phyloP scores from a whole-genome alignment of 2,329 filamentous ascomycete genomes.

The Fusarium pseudonygamai region DNA sequence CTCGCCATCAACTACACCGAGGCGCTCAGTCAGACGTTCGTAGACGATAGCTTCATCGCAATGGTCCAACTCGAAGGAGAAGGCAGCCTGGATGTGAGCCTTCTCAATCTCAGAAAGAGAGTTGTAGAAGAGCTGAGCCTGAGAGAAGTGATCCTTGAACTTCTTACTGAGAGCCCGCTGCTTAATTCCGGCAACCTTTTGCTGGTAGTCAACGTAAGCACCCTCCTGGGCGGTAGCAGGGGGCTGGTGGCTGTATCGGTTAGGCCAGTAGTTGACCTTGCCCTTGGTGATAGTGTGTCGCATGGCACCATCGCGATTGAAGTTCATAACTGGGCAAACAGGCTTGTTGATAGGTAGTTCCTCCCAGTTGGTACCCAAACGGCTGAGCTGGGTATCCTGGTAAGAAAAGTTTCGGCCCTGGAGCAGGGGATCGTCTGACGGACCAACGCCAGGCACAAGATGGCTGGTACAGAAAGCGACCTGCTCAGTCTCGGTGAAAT shows the following conservation, averaged over 20 bases:
- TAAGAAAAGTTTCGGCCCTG: slow-evolving; percentile 79
- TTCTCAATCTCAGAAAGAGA: slow-evolving; percentile 75
- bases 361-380: slow-evolving; percentile 79
- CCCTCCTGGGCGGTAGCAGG: slow-evolving; percentile 71
- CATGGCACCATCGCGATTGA: slow-evolving; percentile 78
- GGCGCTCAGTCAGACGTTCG: slow-evolving; percentile 71
- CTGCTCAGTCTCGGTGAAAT: slow-evolving; percentile 84
- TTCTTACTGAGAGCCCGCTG: slow-evolving; percentile 73
- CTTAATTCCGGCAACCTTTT: slow-evolving; percentile 76
- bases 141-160: slow-evolving; percentile 80
- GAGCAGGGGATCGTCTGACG: slow-evolving; percentile 77
- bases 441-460: slow-evolving; percentile 80
- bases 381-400: slow-evolving; percentile 73
- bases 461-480: slow-evolving; percentile 84
- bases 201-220: slow-evolving; percentile 72
- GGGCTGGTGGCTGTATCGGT: slow-evolving; percentile 69
- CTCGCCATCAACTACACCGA: slow-evolving; percentile 76
- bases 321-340: slow-evolving; percentile 78
- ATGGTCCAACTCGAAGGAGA: slow-evolving; percentile 82
- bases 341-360: slow-evolving; percentile 82
- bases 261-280: slow-evolving; percentile 73
- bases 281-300: slow-evolving; percentile 77
- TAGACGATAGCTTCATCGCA: slow-evolving; percentile 84
- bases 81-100: slow-evolving; percentile 74
- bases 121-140: slow-evolving; percentile 87